Conservation (phyloP, 495 filamentous ascomycete genomes). For the Neurospora sp. region DNA sequence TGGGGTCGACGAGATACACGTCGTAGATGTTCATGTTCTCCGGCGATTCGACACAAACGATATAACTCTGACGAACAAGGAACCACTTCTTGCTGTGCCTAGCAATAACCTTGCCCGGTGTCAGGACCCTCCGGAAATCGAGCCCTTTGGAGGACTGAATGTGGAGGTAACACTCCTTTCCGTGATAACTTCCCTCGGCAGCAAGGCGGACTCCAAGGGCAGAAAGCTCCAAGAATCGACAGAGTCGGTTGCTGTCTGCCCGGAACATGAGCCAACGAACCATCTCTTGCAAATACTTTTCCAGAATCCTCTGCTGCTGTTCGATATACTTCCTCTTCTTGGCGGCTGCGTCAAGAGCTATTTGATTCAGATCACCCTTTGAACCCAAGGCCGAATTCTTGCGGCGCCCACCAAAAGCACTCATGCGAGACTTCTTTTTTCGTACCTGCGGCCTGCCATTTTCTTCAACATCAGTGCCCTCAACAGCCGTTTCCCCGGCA, state of each 20-base stretch:
- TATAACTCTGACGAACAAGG: constrained; percentile 90
- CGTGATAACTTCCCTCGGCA: constrained; percentile 92
- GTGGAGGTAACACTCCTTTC: constrained; percentile 90
- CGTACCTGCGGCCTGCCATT: constrained; percentile 27
- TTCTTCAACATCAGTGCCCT: constrained; percentile 32
- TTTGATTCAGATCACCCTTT: constrained; percentile 14
- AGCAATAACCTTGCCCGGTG: constrained; percentile 60
- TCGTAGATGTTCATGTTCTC: constrained; percentile 99
- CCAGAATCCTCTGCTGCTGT: constrained; percentile 75
- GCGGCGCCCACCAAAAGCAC: constrained; percentile 25
- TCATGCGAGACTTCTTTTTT: constrained; percentile 60
- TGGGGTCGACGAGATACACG: constrained; percentile 85
- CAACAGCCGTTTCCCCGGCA: constrained; percentile 39
- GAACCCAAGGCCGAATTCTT: constrained; percentile 23
- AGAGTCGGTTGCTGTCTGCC: constrained; percentile 88
- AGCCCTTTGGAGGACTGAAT: constrained; percentile 86
- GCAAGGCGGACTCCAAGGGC: constrained; percentile 91
- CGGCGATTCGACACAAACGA: constrained; percentile 94
- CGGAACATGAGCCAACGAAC: constrained; percentile 92
- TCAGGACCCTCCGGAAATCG: constrained; percentile 75
- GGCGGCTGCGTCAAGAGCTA: constrained; percentile 16
- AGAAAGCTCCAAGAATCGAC: constrained; percentile 92
- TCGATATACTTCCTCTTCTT: constrained; percentile 40
- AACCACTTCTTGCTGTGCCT: constrained; percentile 95
- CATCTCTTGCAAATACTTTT: constrained; percentile 88